phyloP scores from a whole-genome alignment of 495 filamentous ascomycete genomes.

The Penicillium waksmanii region DNA sequence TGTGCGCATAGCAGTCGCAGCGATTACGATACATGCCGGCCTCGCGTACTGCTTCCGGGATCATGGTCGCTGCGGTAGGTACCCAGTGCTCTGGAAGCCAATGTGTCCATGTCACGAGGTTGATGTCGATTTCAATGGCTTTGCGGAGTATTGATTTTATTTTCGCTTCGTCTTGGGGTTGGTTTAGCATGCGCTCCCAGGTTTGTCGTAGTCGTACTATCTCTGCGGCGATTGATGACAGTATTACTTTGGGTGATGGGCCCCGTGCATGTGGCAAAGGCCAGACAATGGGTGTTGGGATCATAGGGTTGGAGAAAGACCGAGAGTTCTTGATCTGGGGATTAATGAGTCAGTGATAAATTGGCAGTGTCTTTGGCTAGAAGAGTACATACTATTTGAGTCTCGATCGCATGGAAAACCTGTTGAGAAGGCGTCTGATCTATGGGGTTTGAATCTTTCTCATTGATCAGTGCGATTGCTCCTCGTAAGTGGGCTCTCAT shows the following conservation, averaged over 20 bases:
- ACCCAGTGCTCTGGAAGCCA: constrained; percentile 37
- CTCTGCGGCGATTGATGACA: constrained; percentile 28
- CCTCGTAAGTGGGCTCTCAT: constrained; percentile 38
- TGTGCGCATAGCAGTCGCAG: constrained; percentile 62
- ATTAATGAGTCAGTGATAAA: neutral
- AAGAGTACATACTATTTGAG: constrained; percentile 35
- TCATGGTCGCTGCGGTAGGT: constrained; percentile 32
- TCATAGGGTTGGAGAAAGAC: constrained; percentile 24
- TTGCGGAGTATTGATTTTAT: constrained; percentile 24
- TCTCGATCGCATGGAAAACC: constrained; percentile 33
- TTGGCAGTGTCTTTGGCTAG: neutral
- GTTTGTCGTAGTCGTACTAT: constrained; percentile 34
- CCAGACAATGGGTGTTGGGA: constrained; percentile 36
- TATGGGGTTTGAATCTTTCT: constrained; percentile 17
- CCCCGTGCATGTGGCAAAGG: constrained; percentile 24
- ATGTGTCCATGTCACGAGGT: constrained; percentile 34
- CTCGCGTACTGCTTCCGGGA: constrained; percentile 38
- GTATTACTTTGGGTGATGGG: constrained; percentile 26
- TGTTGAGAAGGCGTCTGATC: constrained; percentile 21
- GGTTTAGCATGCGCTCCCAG: constrained; percentile 25
- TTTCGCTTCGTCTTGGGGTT: constrained; percentile 12
- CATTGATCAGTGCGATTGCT: constrained; percentile 41
- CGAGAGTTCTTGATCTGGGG: constrained; percentile 34
- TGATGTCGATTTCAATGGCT: constrained; percentile 33
- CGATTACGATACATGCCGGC: constrained; percentile 51